Conservation (phyloP, 768 basidiomycete genomes). For the Suillus weaverae region DNA sequence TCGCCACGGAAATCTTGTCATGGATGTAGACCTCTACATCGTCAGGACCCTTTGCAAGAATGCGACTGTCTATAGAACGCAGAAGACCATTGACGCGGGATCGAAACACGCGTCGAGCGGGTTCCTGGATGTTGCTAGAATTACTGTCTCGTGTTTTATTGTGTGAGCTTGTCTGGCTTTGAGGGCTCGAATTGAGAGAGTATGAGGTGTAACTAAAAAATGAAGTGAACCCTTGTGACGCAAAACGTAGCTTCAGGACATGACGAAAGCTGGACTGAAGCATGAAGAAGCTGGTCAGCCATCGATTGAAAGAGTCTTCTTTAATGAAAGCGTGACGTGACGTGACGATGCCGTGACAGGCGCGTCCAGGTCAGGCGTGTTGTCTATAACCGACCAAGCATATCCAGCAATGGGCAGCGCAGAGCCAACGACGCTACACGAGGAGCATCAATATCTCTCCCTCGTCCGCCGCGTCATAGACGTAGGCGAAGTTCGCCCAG, state of each 20-base stretch:
- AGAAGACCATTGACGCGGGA: constrained; percentile 28
- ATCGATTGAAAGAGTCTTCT: neutral
- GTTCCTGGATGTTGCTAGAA: neutral
- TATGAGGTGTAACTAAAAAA: neutral
- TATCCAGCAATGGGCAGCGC: constrained; percentile 8
- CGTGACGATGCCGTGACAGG: neutral
- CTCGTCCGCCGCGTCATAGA: constrained; percentile 78
- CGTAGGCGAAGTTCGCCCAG: constrained; percentile 75
- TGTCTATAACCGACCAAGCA: neutral
- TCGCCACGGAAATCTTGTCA: constrained; percentile 21
- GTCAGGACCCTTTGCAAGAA: constrained; percentile 21
- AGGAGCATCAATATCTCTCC: constrained; percentile 87
- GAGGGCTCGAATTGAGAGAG: neutral
- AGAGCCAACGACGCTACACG: constrained; percentile 43
- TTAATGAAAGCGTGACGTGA: neutral
- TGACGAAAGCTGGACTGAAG: neutral
- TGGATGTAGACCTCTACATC: constrained; percentile 24
- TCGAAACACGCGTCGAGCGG: constrained; percentile 5
- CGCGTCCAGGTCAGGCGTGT: neutral
- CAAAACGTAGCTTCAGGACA: neutral
- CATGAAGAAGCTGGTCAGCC: neutral
- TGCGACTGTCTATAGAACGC: constrained; percentile 26
- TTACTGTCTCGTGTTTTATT: neutral
- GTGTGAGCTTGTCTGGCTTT: too few species aligned
- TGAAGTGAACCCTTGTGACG: neutral